A percentile compares a stretch with the other conserved stretches of the same genome.
Evolutionary conservation across 805 yeast species (phyloP).

Genomic region (Pichia scutulata): DNA sequence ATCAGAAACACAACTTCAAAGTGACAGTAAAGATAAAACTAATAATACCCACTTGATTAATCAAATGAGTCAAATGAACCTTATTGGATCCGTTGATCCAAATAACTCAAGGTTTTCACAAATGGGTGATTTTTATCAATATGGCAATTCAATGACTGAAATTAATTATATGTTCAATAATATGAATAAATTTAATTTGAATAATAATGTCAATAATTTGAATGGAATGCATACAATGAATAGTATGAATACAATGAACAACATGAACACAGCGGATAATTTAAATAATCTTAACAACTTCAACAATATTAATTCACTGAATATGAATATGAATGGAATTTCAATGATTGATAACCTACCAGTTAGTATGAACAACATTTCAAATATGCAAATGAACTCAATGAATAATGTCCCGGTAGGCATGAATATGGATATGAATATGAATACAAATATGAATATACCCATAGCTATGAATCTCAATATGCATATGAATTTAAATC

Average conservation of each 20-base stretch:
- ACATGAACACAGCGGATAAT: background rate
- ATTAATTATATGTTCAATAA: background rate
- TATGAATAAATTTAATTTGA: background rate
- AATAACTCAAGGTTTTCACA: background rate
- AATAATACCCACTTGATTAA: background rate
- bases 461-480: background rate
- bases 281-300: background rate
- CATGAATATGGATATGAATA: conserved; percentile 1
- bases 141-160: background rate
- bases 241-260: background rate
- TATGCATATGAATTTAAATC: background rate
- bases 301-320: background rate
- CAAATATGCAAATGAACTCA: conserved; percentile 2
- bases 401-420: background rate
- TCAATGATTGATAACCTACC: background rate
- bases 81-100: background rate
- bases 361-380: conserved; percentile 1
- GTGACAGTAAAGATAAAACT: background rate
- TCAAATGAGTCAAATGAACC: conserved; percentile 5
- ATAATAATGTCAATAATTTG: background rate
- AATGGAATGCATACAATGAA: background rate
- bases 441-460: conserved; percentile 5
- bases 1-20: background rate
- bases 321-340: background rate
- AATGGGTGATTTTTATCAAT: background rate